These are phyloP conservation scores for Bremia lactucae DNA, from an alignment of 352 stramenopile genomes.

Conservation along the genomic window DNA sequence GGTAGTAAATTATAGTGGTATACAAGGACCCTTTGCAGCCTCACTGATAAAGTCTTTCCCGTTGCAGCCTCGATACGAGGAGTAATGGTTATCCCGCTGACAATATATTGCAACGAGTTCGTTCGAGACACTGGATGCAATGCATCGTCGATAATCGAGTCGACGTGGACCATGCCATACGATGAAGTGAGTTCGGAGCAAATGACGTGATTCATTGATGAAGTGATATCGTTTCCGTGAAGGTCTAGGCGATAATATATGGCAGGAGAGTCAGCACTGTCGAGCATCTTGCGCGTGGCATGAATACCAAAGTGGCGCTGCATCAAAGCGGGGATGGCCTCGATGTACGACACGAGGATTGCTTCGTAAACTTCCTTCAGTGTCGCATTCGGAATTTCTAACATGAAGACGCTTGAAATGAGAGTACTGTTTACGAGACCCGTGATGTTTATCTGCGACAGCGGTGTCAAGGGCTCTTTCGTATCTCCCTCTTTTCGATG, in stretches of 20 bases:
- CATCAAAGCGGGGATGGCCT: conserved; percentile 13
- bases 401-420: conserved; percentile 43
- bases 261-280: conserved; percentile 3
- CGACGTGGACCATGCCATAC: conserved; percentile 19
- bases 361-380: conserved; percentile 19
- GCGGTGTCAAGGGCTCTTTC: conserved; percentile 5
- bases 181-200: conserved; percentile 15
- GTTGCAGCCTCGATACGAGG: conserved; percentile 13
- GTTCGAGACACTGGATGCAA: conserved; percentile 6
- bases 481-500: conserved; percentile 2
- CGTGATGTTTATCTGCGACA: conserved; percentile 21
- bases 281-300: conserved; percentile 9
- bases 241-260: conserved; percentile 14
- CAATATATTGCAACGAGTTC: conserved; percentile 10
- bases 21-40: conserved; percentile 16
- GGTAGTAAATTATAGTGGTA: conserved; percentile 28
- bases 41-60: conserved; percentile 10
- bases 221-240: conserved; percentile 3
- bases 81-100: conserved; percentile 18
- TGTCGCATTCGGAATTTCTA: conserved; percentile 30
- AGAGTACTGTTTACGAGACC: conserved; percentile 19
- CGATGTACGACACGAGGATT: conserved; percentile 9
- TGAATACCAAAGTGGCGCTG: conserved; percentile 22
- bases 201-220: conserved; percentile 16
- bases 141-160: conserved; percentile 17